These are phyloP conservation scores for Rhamnella rubrinervis DNA, from an alignment of 331 rosid genomes.

Conservation along the genomic window DNA sequence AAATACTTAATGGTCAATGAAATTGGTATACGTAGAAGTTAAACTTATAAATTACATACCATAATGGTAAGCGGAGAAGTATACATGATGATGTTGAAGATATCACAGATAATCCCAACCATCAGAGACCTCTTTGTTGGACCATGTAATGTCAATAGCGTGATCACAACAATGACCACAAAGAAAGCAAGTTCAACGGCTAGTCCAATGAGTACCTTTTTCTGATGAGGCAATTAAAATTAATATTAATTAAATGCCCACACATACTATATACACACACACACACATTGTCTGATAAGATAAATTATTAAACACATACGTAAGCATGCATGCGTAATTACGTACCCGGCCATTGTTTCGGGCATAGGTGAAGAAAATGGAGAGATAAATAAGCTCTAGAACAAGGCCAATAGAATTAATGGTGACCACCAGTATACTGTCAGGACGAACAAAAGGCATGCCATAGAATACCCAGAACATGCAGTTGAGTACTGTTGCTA, in stretches of 20 bases:
- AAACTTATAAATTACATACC: constrained; percentile 35
- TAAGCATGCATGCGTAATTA: no score
- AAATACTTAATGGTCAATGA: not conserved
- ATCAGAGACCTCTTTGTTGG: constrained; percentile 40
- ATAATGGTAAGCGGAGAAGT: constrained; percentile 68
- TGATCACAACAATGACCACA: constrained; percentile 28
- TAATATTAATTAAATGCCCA: no score
- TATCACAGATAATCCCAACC: constrained; percentile 59
- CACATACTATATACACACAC: no score
- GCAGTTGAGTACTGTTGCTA: constrained; percentile 63
- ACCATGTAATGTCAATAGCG: constrained; percentile 42
- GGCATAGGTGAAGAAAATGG: constrained; percentile 42
- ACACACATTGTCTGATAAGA: no score
- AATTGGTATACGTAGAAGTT: no score
- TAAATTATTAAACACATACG: no score
- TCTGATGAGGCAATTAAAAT: constrained; percentile 36
- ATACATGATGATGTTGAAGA: constrained; percentile 77
- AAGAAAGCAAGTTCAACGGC: constrained; percentile 32
- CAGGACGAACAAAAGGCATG: constrained; percentile 64
- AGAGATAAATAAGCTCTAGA: constrained; percentile 40
- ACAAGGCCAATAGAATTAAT: constrained; percentile 53
- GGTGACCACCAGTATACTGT: constrained; percentile 55
- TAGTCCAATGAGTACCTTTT: constrained; percentile 26
- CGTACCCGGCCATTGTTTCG: constrained; percentile 44
- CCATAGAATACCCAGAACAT: constrained; percentile 68